These are phyloP conservation scores for Candida oleophila DNA, from an alignment of 805 yeast species.

Conservation along the genomic window DNA sequence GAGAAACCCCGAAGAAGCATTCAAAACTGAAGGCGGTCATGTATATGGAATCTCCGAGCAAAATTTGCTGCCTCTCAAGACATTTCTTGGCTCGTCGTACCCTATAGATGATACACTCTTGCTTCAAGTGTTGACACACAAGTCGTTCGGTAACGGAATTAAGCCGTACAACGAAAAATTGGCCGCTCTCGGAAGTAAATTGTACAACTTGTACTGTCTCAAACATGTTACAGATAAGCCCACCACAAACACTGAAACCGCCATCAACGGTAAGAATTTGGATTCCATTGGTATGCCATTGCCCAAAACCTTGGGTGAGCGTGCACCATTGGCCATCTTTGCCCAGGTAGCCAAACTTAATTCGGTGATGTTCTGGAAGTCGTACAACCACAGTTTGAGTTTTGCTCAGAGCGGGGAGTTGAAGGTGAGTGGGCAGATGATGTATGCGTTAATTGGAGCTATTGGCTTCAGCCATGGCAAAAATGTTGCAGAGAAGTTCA, in stretches of 20 bases:
- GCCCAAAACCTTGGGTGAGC: conserved; percentile 52
- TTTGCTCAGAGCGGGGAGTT: conserved; percentile 55
- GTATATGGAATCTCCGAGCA: conserved; percentile 52
- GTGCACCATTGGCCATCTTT: conserved; percentile 49
- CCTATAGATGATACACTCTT: conserved; percentile 58
- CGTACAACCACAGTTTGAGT: conserved; percentile 47
- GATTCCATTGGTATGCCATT: conserved; percentile 58
- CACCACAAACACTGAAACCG: conserved; percentile 24
- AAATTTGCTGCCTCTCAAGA: conserved; percentile 49
- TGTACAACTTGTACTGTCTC: conserved; percentile 50
- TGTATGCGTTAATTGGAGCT: conserved; percentile 68
- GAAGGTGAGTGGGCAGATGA: conserved; percentile 52
- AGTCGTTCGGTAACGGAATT: conserved; percentile 89
- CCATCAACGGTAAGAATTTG: conserved; percentile 51
- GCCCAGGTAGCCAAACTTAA: conserved; percentile 50
- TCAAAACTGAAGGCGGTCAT: conserved; percentile 30
- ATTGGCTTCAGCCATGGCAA: conserved; percentile 63
- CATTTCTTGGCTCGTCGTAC: conserved; percentile 47
- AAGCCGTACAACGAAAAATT: conserved; percentile 89
- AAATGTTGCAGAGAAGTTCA: conserved; percentile 53
- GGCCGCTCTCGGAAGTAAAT: conserved; percentile 66
- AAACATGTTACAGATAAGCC: conserved; percentile 38
- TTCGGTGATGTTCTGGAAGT: conserved; percentile 64
- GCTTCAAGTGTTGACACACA: conserved; percentile 86
- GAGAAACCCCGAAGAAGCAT: conserved; percentile 61